Conservation (phyloP, 371 early-diverging fungal species). For the Actinomortierella ambigua region DNA sequence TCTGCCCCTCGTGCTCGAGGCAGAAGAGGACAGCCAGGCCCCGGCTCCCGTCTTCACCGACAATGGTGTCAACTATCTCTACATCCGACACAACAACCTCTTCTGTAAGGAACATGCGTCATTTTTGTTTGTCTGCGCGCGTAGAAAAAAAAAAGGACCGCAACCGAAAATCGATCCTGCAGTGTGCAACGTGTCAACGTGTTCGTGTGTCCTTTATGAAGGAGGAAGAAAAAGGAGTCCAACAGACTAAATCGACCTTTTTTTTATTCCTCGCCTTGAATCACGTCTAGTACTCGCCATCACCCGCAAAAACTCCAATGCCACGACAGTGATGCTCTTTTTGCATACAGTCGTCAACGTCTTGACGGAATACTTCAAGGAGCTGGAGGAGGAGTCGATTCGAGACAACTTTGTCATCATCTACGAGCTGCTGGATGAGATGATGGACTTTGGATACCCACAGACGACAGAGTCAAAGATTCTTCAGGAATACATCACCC, state of each 20-base stretch:
- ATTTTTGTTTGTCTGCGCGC: not conserved
- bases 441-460: slow-evolving; percentile 99
- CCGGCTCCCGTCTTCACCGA: slow-evolving; percentile 91
- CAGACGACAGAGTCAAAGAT: slow-evolving; percentile 98
- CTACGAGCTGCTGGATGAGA: slow-evolving; percentile 98
- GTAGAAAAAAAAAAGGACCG: not conserved
- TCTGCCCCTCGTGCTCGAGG: slow-evolving; percentile 92
- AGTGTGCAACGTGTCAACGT: not conserved
- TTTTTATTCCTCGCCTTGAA: not conserved
- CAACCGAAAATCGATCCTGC: not conserved
- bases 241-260: not conserved
- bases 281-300: slow-evolving; percentile 81
- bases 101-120: slow-evolving; percentile 75
- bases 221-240: not conserved
- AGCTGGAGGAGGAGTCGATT: slow-evolving; percentile 97
- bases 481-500: slow-evolving; percentile 97
- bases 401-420: slow-evolving; percentile 95
- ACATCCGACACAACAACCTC: slow-evolving; percentile 93
- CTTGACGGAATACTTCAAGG: slow-evolving; percentile 97
- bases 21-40: slow-evolving; percentile 92
- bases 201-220: not conserved
- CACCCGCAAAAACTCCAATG: slow-evolving; percentile 97
- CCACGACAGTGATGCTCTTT: slow-evolving; percentile 92
- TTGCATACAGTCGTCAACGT: slow-evolving; percentile 93
- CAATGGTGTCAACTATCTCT: slow-evolving; percentile 94